Base-by-base conservation (phyloP, 1,284 basidiomycete genomes). In the Rhodotorula sp. region DNA sequence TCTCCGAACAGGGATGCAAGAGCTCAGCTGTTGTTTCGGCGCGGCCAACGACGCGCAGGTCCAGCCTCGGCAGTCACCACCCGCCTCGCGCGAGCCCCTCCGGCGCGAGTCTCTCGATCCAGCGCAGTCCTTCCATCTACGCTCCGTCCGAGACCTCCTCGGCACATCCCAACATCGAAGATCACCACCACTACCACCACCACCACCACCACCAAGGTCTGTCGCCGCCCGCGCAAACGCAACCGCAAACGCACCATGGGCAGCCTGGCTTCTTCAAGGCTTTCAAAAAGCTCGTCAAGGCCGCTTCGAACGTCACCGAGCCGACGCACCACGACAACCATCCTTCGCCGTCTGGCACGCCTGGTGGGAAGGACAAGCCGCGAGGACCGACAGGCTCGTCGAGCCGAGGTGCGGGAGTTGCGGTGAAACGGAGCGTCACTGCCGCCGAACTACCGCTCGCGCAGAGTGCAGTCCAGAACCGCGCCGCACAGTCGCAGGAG, bases 361-460 rank as follows among this genome's bases (percentile, higher is more conserved):
- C 40, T 15, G 58, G 26, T 15, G 58, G 26, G 11, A 26, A 61
- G 26, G 48, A 47, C 18, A 66, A 66, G 57, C 24, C 52, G 6
- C 52, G 53, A 18, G 54, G 56, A 34, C 63, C 59, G 24, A 60
- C 62, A 26, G 68, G 61, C 22, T 51, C 65, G 15, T 75, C 73
- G 46, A 70, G 68, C 37, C 64, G 73, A 2, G 67, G 66, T 16
- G 73, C 73, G 3, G 73, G 73, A n/a, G 71, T 73, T 37, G 55
- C 44, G 40, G 65, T 65, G 8, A 71, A 68, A 47, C 54, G 70
- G n/a, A 74, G 64, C 48, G 61, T 40, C 13, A 63, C 63, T 31
- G n/a, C 60, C 11, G 31, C 44, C 30, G 62, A 62, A 46, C 44
- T 65, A 7, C 63, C 65, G 44, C 46, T 60, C 3, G 34, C 65